These are phyloP conservation scores for Phialophora expanda DNA, from an alignment of 2,329 filamentous ascomycete genomes.

Conservation along the genomic window DNA sequence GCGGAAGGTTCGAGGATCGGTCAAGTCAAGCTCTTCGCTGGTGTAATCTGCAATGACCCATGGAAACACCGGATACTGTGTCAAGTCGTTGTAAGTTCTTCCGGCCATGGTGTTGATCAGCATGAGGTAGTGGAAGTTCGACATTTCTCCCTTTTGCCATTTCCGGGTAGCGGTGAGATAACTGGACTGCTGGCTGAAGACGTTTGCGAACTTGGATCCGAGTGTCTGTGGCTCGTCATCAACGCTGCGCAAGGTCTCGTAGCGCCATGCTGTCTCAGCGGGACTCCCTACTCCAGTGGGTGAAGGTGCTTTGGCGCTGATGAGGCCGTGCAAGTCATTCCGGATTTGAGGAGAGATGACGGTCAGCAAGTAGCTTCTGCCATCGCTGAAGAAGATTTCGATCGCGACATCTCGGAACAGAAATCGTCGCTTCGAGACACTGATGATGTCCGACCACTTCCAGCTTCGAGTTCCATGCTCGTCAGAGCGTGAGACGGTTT, in stretches of 20 bases:
- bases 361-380: conserved; percentile 90
- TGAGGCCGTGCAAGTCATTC: conserved; percentile 79
- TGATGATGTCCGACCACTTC: conserved; percentile 93
- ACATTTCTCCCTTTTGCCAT: conserved; percentile 94
- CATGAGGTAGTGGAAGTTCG: conserved; percentile 99
- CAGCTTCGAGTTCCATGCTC: conserved; percentile 88
- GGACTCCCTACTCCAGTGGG: conserved; percentile 66
- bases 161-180: conserved; percentile 84
- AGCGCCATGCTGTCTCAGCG: conserved; percentile 87
- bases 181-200: conserved; percentile 81
- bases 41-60: conserved; percentile 97
- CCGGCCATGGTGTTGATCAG: conserved; percentile 97
- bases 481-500: conserved; percentile 53
- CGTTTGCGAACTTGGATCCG: conserved; percentile 86
- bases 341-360: conserved; percentile 74
- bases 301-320: conserved; percentile 74
- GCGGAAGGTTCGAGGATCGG: conserved; percentile 81
- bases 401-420: conserved; percentile 93
- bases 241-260: conserved; percentile 78
- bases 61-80: conserved; percentile 96
- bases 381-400: conserved; percentile 97
- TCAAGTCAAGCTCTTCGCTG: conserved; percentile 87
- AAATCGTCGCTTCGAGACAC: conserved; percentile 93
- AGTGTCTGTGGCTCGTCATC: conserved; percentile 70
- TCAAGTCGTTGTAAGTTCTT: conserved; percentile 95